Evolutionary conservation across 768 basidiomycete species (phyloP).

Genomic region (Lentinula sp.): DNA sequence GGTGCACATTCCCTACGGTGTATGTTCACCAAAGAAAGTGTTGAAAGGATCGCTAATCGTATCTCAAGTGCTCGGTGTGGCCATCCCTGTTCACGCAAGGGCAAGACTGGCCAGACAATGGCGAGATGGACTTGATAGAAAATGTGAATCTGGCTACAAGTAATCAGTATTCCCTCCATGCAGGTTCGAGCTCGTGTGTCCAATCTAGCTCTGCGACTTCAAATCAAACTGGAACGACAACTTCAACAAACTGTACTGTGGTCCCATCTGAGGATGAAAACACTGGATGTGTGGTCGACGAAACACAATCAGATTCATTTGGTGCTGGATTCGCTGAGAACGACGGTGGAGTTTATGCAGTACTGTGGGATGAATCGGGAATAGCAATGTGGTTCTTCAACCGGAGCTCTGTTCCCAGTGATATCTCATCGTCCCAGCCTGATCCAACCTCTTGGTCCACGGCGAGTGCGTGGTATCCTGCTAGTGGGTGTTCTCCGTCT

Average conservation of each 20-base stretch:
- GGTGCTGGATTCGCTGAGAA: background rate
- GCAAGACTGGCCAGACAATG: constrained; percentile 6
- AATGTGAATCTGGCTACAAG: constrained; percentile 4
- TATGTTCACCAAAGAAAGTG: background rate
- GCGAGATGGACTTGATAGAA: constrained; percentile 10
- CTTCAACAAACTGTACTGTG: background rate
- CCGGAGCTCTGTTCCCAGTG: background rate
- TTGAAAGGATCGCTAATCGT: background rate
- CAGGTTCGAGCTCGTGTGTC: background rate
- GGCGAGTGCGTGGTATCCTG: background rate
- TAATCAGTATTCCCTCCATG: constrained; percentile 4
- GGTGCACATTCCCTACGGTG: constrained; percentile 14
- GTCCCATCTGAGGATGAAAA: background rate
- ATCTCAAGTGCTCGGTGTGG: constrained; percentile 4
- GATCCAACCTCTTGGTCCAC: constrained; percentile 2
- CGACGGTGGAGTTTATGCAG: background rate
- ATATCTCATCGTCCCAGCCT: background rate
- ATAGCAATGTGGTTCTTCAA: constrained; percentile 4
- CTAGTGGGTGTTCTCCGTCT: background rate
- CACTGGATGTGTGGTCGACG: background rate
- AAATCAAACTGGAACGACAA: background rate
- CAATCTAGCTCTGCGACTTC: background rate
- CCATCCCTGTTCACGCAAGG: constrained; percentile 5
- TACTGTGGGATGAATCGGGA: background rate
- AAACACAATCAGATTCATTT: background rate